Evolutionary conservation across 148 eudicot species (phyloP).

Genomic region (Cornus florida): DNA sequence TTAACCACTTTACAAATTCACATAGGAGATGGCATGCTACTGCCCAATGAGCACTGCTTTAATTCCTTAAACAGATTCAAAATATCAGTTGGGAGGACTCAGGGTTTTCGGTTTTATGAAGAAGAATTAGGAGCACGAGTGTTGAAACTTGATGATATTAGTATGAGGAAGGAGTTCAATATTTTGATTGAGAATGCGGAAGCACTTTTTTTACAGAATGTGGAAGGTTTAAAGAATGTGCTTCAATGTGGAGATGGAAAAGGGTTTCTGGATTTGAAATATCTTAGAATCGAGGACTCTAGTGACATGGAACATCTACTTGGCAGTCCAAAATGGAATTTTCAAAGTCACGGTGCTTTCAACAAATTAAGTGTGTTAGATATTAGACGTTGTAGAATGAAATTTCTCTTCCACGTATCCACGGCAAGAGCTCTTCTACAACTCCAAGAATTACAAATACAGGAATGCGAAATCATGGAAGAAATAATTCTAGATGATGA

Average conservation of each 20-base stretch:
- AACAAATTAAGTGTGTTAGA: neutral
- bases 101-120: neutral
- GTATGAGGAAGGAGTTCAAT: neutral
- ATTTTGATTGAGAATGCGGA: neutral
- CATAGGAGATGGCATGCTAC: neutral
- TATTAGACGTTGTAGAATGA: too few species aligned
- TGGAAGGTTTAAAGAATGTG: neutral
- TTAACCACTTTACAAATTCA: conserved; percentile 1
- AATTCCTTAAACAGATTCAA: neutral
- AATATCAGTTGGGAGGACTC: neutral
- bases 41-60: neutral
- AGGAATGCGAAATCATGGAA: too few species aligned
- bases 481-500: too few species aligned
- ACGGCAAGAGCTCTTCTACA: neutral
- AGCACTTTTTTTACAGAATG: neutral
- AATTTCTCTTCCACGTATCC: neutral
- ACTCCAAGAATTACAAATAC: neutral
- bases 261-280: neutral
- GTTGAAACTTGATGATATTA: neutral
- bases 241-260: neutral
- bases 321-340: neutral
- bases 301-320: neutral
- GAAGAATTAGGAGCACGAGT: neutral
- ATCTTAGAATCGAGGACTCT: neutral
- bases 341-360: neutral